Evolutionary conservation across 2,329 filamentous ascomycete genomes (phyloP), one percentile per base, ranked within the genome.

Genomic region (Ilyonectria mors-panacis): DNA sequence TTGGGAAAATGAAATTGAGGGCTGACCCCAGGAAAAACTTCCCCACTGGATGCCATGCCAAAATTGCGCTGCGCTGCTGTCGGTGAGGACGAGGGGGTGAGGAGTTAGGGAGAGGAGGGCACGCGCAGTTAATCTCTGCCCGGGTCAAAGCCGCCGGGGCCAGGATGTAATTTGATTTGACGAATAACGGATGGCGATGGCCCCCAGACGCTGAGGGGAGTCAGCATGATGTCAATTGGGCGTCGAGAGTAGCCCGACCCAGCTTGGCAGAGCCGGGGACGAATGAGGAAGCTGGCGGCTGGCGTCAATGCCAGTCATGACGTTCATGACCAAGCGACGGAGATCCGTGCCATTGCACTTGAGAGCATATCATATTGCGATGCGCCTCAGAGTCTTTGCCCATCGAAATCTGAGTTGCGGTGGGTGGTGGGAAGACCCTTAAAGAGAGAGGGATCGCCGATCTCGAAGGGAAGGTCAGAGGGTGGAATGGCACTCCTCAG

Each of bases 171-270:
- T 53, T 53, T 53, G 56, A 54, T 67, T 66, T 54, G 59, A 55
- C 45, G 62, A 68, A 67, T 57, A 51, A 48, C 50, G 28, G 57
- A 54, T 50, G 55, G 42, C 45, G 47, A 56, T 37, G 39, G 65
- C 53, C 55, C 48, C 57, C 59, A 63, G 54, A 44, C 55, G 59
- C 53, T 55, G 44, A 39, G 21, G 33, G 28, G 57, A 71, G 66
- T 66, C 70, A 73, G 63, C 66, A 70, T 75, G 73, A 75, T 73
- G 67, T 74, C 71, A 75, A 72, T 65, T 63, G 63, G 67, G 66
- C 54, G 67, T 66, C 53, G 67, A 68, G 66, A 45, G 66, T 66
- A 67, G 59, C 70, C 66, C 54, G 39, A 59, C 30, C 59, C 59
- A 17, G 50, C 66, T 72, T 71, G 71, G 69, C 65, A 58, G 45